These are phyloP conservation scores for Fusarium pseudocircinatum DNA, from an alignment of 2,329 filamentous ascomycete genomes.

Conservation along the genomic window DNA sequence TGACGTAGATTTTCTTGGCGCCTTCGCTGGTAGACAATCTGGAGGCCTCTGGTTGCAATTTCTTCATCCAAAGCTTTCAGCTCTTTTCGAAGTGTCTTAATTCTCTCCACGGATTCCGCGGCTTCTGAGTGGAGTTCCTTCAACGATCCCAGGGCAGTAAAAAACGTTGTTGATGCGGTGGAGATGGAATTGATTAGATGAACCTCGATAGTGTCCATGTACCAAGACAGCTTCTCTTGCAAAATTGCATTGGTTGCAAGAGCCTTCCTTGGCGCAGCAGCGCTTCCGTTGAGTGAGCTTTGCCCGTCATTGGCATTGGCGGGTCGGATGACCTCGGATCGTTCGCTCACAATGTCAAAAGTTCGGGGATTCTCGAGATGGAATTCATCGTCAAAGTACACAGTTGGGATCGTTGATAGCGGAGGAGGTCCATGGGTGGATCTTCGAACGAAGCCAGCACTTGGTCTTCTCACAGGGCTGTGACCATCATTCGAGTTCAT, in stretches of 20 bases:
- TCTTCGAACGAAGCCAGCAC: conserved; percentile 64
- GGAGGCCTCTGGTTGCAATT: conserved; percentile 84
- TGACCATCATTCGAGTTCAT: conserved; percentile 60
- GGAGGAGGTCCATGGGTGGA: conserved; percentile 80
- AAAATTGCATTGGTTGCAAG: conserved; percentile 96
- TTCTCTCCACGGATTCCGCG: conserved; percentile 87
- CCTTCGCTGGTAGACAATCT: conserved; percentile 84
- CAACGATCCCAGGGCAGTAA: conserved; percentile 89
- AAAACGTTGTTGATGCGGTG: conserved; percentile 94
- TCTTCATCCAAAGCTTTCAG: conserved; percentile 84
- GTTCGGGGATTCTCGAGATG: conserved; percentile 95
- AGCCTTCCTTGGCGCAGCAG: conserved; percentile 76
- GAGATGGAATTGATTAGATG: conserved; percentile 97
- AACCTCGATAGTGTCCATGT: conserved; percentile 99
- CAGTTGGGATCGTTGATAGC: conserved; percentile 87
- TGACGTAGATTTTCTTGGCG: conserved; percentile 86
- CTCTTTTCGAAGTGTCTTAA: conserved; percentile 82
- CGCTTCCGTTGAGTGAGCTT: conserved; percentile 64
- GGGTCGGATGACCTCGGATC: conserved; percentile 91
- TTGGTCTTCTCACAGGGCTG: conserved; percentile 55
- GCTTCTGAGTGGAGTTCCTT: conserved; percentile 93
- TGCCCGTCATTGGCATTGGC: conserved; percentile 66
- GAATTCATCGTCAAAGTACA: conserved; percentile 96
- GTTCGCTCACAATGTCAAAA: conserved; percentile 95
- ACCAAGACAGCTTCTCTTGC: conserved; percentile 98